Evolutionary conservation across 768 basidiomycete species (phyloP).

Genomic region (Mycena vulgaris): DNA sequence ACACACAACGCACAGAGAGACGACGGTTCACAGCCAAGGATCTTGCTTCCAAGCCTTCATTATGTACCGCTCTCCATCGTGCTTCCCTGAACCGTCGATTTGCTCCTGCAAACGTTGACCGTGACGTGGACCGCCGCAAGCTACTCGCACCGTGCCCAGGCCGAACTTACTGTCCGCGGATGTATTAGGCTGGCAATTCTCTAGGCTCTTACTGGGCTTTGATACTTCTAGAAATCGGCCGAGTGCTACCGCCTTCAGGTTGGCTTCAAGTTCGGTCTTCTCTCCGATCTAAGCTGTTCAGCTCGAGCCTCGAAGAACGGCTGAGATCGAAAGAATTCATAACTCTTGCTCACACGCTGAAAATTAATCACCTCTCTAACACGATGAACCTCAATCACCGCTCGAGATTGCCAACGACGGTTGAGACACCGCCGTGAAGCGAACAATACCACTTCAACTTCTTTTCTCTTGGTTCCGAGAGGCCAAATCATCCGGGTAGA

Average conservation of each 20-base stretch:
- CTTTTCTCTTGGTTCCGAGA: background rate
- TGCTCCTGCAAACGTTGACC: background rate
- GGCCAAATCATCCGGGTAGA: background rate
- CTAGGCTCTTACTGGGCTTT: background rate
- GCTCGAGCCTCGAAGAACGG: background rate
- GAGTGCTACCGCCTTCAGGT: conserved; percentile 19
- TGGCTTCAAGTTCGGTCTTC: conserved; percentile 17
- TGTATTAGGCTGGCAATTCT: background rate
- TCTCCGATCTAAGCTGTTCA: conserved; percentile 11
- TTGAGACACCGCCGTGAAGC: background rate
- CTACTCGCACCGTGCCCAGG: background rate
- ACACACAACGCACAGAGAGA: background rate
- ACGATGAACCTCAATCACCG: conserved; percentile 7
- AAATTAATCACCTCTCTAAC: conserved; percentile 9
- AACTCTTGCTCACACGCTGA: background rate
- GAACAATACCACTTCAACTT: background rate
- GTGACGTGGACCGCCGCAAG: background rate
- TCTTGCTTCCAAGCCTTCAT: background rate
- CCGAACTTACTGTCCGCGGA: conserved; percentile 1
- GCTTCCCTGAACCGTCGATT: background rate
- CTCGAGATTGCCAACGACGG: background rate
- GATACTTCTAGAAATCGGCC: conserved; percentile 16
- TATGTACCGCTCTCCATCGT: background rate
- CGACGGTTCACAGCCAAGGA: background rate
- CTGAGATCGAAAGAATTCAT: background rate